Conservation (phyloP, 306 rosid species). For the Senna tora region DNA sequence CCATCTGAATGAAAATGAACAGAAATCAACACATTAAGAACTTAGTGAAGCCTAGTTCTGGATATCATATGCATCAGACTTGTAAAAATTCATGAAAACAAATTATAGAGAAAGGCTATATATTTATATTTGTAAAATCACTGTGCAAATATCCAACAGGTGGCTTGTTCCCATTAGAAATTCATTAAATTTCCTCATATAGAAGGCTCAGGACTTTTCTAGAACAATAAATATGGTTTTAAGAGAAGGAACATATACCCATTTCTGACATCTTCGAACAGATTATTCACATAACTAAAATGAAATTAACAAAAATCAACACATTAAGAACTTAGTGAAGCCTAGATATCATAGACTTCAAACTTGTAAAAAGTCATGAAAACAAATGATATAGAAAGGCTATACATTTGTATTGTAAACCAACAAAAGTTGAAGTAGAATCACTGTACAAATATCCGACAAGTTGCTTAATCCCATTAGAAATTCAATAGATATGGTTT, state of each 20-base stretch:
- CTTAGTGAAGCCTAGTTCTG: slow-evolving; percentile 1
- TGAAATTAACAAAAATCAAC: slow-evolving; percentile 16
- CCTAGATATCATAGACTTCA: neutral
- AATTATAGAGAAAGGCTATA: neutral
- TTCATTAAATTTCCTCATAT: neutral
- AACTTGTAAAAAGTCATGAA: too few relatives aligned
- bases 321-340: slow-evolving; percentile 20
- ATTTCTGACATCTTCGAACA: too few relatives aligned
- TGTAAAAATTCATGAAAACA: neutral
- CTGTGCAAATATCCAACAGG: slow-evolving; percentile 2
- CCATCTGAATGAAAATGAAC: slow-evolving; percentile 59
- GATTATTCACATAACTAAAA: too few relatives aligned
- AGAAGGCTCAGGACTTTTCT: too few relatives aligned
- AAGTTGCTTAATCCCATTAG: too few relatives aligned
- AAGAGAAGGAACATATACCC: too few relatives aligned
- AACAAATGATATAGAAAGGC: too few relatives aligned
- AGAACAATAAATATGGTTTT: too few relatives aligned
- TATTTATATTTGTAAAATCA: neutral
- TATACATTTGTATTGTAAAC: too few relatives aligned
- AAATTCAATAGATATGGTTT: slow-evolving; percentile 2
- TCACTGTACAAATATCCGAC: too few relatives aligned
- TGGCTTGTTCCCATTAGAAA: neutral
- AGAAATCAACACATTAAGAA: slow-evolving; percentile 26
- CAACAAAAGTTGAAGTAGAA: too few relatives aligned
- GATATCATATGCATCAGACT: neutral